Conservation (phyloP, 164 flowering plant genomes). For the Akebia trifoliata region DNA sequence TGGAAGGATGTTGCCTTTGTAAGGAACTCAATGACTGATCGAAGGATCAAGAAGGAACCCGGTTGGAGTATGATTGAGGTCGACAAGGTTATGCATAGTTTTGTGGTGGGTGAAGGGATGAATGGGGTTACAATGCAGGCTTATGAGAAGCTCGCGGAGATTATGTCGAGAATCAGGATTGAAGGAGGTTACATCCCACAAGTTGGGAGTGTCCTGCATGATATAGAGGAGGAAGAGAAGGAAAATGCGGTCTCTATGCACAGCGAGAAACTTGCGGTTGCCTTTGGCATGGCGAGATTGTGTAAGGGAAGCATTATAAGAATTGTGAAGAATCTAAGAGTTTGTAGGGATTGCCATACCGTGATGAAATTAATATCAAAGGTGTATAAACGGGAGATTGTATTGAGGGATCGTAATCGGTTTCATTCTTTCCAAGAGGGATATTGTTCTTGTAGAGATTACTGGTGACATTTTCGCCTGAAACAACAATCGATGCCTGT, state of each 20-base stretch:
- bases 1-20: constrained; percentile 57
- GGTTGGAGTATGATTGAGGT: constrained; percentile 79
- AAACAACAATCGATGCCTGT: neutral
- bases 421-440: constrained; percentile 61
- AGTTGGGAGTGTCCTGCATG: constrained; percentile 52
- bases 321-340: constrained; percentile 66
- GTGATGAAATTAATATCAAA: constrained; percentile 59
- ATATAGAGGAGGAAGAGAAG: constrained; percentile 70
- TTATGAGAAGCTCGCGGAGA: constrained; percentile 42
- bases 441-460: constrained; percentile 59
- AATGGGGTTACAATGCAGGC: constrained; percentile 37
- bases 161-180: constrained; percentile 38
- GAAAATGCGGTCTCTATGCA: constrained; percentile 53
- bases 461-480: constrained; percentile 39
- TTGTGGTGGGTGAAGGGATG: constrained; percentile 42
- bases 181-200: constrained; percentile 58
- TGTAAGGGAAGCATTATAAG: constrained; percentile 34
- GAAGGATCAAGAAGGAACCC: constrained; percentile 43
- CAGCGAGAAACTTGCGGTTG: constrained; percentile 75
- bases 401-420: constrained; percentile 59
- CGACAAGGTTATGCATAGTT: constrained; percentile 48
- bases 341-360: constrained; percentile 63
- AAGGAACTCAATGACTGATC: constrained; percentile 51
- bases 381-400: constrained; percentile 48
- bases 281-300: constrained; percentile 55